These are phyloP conservation scores for Allomyces macrogynus DNA, from an alignment of 192 early-diverging fungal genomes.

Conservation along the genomic window DNA sequence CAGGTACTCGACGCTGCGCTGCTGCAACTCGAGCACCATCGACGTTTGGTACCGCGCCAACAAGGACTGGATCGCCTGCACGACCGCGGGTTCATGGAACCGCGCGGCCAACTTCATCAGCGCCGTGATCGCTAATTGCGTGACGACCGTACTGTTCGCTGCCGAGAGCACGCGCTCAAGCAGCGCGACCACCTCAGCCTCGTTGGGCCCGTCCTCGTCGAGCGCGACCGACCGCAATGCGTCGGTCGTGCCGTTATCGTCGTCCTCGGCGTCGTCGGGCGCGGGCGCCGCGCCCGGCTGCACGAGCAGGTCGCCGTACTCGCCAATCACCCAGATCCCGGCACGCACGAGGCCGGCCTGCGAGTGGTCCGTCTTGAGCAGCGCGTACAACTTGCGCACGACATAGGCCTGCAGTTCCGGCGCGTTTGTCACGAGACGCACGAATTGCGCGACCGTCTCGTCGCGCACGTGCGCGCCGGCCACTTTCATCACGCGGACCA, in stretches of 20 bases:
- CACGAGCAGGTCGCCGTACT: constrained; percentile 84
- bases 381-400: constrained; percentile 66
- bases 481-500: constrained; percentile 64
- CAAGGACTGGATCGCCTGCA: constrained; percentile 30
- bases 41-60: constrained; percentile 41
- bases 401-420: constrained; percentile 74
- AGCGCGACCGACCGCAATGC: neutral
- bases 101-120: constrained; percentile 73
- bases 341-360: constrained; percentile 80
- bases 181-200: constrained; percentile 51
- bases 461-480: constrained; percentile 48
- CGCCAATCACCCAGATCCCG: constrained; percentile 84
- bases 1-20: constrained; percentile 78
- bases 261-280: neutral
- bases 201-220: constrained; percentile 12
- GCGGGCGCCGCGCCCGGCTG: neutral
- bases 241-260: no score
- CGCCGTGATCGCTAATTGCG: constrained; percentile 66
- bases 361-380: constrained; percentile 43
- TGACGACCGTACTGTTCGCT: constrained; percentile 53
- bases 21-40: constrained; percentile 80
- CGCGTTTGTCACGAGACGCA: constrained; percentile 62
- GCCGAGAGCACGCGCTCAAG: constrained; percentile 56
- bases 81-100: constrained; percentile 30
- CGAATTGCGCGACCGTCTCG: constrained; percentile 65